Evolutionary conservation across 2,329 filamentous ascomycete genomes (phyloP).

Genomic region (Monosporascus ibericus): DNA sequence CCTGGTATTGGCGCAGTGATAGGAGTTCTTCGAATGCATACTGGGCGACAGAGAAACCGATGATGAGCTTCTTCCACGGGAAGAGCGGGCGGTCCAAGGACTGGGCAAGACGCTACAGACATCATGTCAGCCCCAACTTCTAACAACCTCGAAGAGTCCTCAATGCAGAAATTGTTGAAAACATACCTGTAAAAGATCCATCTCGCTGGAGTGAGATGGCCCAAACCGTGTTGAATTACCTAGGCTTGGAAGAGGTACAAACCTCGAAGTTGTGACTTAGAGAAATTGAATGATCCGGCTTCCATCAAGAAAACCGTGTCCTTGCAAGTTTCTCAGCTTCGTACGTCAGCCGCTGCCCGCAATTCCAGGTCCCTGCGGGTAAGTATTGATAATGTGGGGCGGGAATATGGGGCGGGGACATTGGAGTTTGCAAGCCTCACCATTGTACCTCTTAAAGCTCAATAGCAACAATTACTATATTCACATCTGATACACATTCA

Average conservation of each 20-base stretch:
- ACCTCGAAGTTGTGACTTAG: background rate
- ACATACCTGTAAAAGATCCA: conserved; percentile 31
- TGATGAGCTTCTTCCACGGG: conserved; percentile 94
- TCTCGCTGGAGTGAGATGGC: conserved; percentile 12
- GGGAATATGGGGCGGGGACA: background rate
- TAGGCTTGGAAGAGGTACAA: background rate
- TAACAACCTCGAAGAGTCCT: background rate
- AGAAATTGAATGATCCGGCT: conserved; percentile 3
- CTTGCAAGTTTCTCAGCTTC: conserved; percentile 2
- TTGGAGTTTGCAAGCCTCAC: no score
- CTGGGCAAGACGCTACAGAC: conserved; percentile 62
- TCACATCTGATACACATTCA: no score
- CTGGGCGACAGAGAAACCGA: conserved; percentile 89
- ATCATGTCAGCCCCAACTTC: conserved; percentile 9
- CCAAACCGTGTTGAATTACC: conserved; percentile 6
- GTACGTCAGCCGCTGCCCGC: background rate
- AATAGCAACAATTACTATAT: background rate
- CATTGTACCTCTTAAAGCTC: background rate
- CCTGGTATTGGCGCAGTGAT: conserved; percentile 80
- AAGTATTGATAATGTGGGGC: background rate
- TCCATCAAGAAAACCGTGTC: conserved; percentile 17
- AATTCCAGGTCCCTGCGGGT: background rate
- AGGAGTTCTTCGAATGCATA: conserved; percentile 88
- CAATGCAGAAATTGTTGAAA: conserved; percentile 6
- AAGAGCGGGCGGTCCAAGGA: conserved; percentile 88